A percentile compares a stretch with the other conserved stretches of the same genome.
Evolutionary conservation across 2,329 filamentous ascomycete species (phyloP).

Genomic region (Clarireedia hainanense): DNA sequence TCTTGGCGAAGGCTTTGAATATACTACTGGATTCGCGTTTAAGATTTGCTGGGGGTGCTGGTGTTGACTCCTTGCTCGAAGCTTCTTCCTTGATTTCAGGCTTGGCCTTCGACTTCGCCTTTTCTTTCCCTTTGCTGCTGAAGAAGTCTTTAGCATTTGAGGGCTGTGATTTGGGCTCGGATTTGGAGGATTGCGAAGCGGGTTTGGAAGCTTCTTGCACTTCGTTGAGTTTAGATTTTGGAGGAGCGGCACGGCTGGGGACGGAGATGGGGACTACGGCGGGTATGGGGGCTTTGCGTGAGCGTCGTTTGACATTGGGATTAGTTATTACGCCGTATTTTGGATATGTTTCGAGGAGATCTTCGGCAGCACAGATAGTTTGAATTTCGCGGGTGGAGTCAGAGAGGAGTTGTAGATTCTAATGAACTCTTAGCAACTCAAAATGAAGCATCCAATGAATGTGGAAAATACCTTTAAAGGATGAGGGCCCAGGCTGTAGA

Average conservation of each 20-base stretch:
- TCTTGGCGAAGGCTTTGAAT: slow-evolving; percentile 73
- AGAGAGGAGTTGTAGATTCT: slow-evolving; percentile 61
- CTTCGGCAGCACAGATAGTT: slow-evolving; percentile 47
- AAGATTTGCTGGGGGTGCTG: slow-evolving; percentile 25
- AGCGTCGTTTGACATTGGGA: slow-evolving; percentile 49
- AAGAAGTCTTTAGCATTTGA: slow-evolving; percentile 31
- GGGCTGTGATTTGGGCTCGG: slow-evolving; percentile 19
- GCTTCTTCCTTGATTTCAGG: slow-evolving; percentile 11
- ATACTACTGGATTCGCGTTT: slow-evolving; percentile 59
- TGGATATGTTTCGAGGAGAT: slow-evolving; percentile 49
- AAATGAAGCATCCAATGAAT: neutral
- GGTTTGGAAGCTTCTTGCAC: slow-evolving; percentile 12
- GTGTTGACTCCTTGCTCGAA: slow-evolving; percentile 14
- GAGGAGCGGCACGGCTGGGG: slow-evolving; percentile 10
- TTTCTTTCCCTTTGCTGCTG: slow-evolving; percentile 29
- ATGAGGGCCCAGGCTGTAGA: slow-evolving; percentile 76
- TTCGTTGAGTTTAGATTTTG: slow-evolving; percentile 8
- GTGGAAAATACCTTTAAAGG: slow-evolving; percentile 49
- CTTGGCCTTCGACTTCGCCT: slow-evolving; percentile 12
- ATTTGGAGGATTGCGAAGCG: neutral
- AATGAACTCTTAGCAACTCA: neutral
- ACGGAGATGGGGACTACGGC: slow-evolving; percentile 23
- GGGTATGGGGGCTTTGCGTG: slow-evolving; percentile 15
- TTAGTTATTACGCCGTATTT: slow-evolving; percentile 72
- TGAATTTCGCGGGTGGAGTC: slow-evolving; percentile 60